A percentile compares a stretch with the other conserved stretches of the same genome.
Conservation (phyloP, 2,329 filamentous ascomycete species). For the Aspergillus sclerotialis region DNA sequence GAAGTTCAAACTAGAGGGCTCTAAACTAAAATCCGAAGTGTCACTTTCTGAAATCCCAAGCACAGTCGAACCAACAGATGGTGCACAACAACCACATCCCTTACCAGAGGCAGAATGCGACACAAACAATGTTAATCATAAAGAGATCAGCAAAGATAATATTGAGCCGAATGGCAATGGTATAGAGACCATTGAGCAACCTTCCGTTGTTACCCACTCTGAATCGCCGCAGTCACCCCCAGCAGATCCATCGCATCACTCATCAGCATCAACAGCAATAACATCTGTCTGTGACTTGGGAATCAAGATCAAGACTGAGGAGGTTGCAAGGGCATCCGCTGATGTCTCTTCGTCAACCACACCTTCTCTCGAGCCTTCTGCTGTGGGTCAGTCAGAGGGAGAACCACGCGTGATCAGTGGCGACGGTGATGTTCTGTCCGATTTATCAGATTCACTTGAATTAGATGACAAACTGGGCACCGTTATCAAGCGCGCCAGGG, state of each 20-base stretch:
- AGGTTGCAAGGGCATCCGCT: constrained; percentile 6
- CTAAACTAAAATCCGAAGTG: constrained; percentile 31
- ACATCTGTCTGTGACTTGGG: constrained; percentile 28
- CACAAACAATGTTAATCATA: constrained; percentile 6
- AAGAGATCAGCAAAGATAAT: constrained; percentile 1
- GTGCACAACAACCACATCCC: constrained; percentile 1
- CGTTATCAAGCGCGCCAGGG: constrained; percentile 11
- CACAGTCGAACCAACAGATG: constrained; percentile 14
- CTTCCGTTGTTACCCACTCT: constrained; percentile 12
- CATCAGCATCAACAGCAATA: constrained; percentile 28
- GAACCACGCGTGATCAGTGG: constrained; percentile 9
- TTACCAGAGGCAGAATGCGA: constrained; percentile 7
- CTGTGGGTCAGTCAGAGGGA: constrained; percentile 6
- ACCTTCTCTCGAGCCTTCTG: constrained; percentile 7
- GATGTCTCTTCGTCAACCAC: constrained; percentile 4
- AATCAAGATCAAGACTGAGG: constrained; percentile 14
- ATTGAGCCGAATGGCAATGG: constrained; percentile 5
- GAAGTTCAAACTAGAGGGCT: constrained; percentile 27
- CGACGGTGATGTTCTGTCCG: constrained; percentile 17
- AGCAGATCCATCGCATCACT: constrained; percentile 24
- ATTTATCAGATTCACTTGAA: constrained; percentile 20
- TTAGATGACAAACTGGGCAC: constrained; percentile 19
- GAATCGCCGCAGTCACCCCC: constrained; percentile 21
- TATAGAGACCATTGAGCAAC: constrained; percentile 5
- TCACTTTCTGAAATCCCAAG: constrained; percentile 22